Evolutionary conservation across 345 rosid genomes (phyloP).

Genomic region (Durio zibethinus): DNA sequence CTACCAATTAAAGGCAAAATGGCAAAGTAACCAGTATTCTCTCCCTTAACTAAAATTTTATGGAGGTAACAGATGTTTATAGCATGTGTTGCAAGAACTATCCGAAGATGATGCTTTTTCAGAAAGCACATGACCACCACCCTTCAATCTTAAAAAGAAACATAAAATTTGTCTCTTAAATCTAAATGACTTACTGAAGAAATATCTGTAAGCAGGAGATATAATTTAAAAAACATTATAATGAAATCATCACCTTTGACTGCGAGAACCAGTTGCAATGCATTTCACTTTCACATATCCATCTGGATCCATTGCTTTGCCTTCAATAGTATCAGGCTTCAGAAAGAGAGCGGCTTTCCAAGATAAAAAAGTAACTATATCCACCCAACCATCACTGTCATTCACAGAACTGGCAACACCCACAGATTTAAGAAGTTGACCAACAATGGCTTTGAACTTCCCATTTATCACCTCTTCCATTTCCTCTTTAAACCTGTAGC

Average conservation of each 20-base stretch:
- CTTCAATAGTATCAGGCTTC: constrained; percentile 58
- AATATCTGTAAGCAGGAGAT: neutral
- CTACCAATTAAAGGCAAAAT: no score
- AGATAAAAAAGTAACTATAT: constrained; percentile 62
- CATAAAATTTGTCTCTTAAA: constrained; percentile 1
- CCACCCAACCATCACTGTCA: constrained; percentile 61
- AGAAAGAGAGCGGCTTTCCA: constrained; percentile 88
- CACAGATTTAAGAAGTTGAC: constrained; percentile 56
- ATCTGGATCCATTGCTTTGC: constrained; percentile 55
- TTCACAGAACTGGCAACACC: constrained; percentile 38
- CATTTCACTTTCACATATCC: constrained; percentile 85
- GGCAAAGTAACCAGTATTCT: neutral
- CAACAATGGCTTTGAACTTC: constrained; percentile 58
- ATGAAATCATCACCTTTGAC: constrained; percentile 76
- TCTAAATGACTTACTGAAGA: constrained; percentile 1
- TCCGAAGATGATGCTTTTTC: neutral
- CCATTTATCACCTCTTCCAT: constrained; percentile 65
- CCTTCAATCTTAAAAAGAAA: neutral
- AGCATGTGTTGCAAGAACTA: no score
- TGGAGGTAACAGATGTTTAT: neutral
- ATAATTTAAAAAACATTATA: no score
- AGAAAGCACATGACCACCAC: neutral
- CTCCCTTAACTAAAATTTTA: neutral
- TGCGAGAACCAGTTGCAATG: constrained; percentile 74
- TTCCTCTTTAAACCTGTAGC: constrained; percentile 51